phyloP scores from a whole-genome alignment of 179 eudicot species.

The Heliamphora pulchella region DNA sequence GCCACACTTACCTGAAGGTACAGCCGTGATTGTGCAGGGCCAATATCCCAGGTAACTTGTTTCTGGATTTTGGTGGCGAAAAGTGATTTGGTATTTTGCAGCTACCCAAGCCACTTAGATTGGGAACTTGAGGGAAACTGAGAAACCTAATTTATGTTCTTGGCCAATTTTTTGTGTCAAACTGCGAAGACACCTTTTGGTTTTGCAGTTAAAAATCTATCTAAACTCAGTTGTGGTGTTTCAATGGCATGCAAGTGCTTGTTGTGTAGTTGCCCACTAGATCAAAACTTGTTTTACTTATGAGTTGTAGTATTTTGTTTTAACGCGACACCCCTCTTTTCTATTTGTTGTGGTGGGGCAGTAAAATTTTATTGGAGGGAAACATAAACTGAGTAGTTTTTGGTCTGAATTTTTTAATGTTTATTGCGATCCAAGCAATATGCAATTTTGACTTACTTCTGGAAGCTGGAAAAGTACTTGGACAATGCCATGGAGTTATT shows the following conservation, averaged over 20 bases:
- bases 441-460: not conserved
- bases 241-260: too few species aligned
- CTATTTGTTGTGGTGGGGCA: not conserved
- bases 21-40: constrained; percentile 8
- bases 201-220: too few species aligned
- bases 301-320: not conserved
- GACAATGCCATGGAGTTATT: too few species aligned
- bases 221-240: not conserved
- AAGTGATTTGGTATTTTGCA: not conserved
- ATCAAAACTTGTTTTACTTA: not conserved
- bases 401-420: not conserved
- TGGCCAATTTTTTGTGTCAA: not conserved
- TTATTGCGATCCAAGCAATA: not conserved
- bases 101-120: not conserved
- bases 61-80: not conserved
- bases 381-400: not conserved
- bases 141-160: not conserved
- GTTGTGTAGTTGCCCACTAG: not conserved
- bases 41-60: constrained; percentile 18
- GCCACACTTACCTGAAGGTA: constrained; percentile 9
- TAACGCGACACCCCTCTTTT: not conserved
- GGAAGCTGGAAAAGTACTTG: not conserved
- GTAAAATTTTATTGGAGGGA: not conserved
- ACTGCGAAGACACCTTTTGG: not conserved
- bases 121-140: not conserved